These are phyloP conservation scores for Morella rubra DNA, from an alignment of 306 rosid genomes.

Conservation along the genomic window DNA sequence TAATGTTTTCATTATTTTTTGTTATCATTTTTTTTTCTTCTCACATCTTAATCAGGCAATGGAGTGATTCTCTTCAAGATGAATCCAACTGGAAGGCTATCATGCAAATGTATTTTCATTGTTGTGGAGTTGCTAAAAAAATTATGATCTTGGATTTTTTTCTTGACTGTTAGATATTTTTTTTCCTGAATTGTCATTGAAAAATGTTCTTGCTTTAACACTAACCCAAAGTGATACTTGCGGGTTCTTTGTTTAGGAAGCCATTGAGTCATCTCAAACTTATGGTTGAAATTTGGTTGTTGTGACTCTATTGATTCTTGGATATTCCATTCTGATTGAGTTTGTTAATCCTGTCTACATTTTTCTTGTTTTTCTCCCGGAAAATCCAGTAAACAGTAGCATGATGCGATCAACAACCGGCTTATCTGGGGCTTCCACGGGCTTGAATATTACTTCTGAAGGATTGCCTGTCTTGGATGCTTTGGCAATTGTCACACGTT, in stretches of 20 bases:
- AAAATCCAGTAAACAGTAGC: conserved; percentile 60
- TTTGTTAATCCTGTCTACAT: conserved; percentile 27
- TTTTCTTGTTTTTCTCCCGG: conserved; percentile 27
- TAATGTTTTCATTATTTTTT: not conserved
- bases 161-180: not conserved
- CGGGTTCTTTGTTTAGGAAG: not conserved
- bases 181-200: not conserved
- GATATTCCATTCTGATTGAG: not conserved
- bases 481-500: conserved; percentile 63
- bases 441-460: conserved; percentile 65
- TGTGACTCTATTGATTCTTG: not conserved
- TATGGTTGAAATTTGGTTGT: not conserved
- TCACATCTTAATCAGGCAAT: not conserved
- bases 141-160: not conserved
- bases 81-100: not conserved
- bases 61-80: not conserved
- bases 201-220: not conserved
- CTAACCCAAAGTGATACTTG: not conserved
- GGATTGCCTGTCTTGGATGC: conserved; percentile 78
- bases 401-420: conserved; percentile 50
- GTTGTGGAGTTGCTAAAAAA: not conserved
- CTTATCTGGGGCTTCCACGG: conserved; percentile 58
- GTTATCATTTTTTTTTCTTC: not conserved
- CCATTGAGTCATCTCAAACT: not conserved
- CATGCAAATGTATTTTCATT: not conserved